These are phyloP conservation scores for Tolypocladium album DNA, from an alignment of 2,329 filamentous ascomycete species.

Conservation along the genomic window DNA sequence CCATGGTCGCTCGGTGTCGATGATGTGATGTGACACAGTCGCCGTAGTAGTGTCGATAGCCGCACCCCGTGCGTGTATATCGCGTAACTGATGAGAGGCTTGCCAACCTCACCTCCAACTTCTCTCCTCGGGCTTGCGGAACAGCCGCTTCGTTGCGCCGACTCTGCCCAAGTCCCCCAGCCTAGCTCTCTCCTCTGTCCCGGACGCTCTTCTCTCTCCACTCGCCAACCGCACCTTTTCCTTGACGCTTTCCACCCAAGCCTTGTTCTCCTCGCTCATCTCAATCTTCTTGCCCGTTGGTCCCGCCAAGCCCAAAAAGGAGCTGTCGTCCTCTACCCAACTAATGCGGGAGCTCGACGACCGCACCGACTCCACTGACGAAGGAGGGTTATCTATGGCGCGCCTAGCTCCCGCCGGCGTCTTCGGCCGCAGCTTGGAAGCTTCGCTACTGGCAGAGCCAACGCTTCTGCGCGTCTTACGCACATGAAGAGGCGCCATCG, in stretches of 20 bases:
- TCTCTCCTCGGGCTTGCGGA: slow-evolving; percentile 33
- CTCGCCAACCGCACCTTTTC: slow-evolving; percentile 66
- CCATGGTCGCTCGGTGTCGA: not conserved
- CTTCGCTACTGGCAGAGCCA: slow-evolving; percentile 21
- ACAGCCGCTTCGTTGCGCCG: slow-evolving; percentile 62
- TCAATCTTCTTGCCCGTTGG: slow-evolving; percentile 53
- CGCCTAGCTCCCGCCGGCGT: slow-evolving; percentile 29
- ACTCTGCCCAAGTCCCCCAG: slow-evolving; percentile 65
- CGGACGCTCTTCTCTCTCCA: slow-evolving; percentile 35
- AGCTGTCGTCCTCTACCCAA: slow-evolving; percentile 49
- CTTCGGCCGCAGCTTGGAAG: slow-evolving; percentile 23
- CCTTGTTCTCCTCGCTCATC: slow-evolving; percentile 62
- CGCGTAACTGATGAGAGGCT: not conserved
- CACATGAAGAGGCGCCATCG: slow-evolving; percentile 39
- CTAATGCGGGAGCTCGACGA: slow-evolving; percentile 44
- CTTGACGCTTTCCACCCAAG: slow-evolving; percentile 77
- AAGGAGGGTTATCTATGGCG: slow-evolving; percentile 27
- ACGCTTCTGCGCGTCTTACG: slow-evolving; percentile 42
- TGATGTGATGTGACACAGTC: not conserved
- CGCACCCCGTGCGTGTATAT: not conserved
- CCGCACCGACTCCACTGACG: slow-evolving; percentile 31
- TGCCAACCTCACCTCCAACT: not conserved
- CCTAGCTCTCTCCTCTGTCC: slow-evolving; percentile 20
- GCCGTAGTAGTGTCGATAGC: not conserved
- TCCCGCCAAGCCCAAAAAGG: slow-evolving; percentile 57